Conservation (phyloP, 139 green algal species). For the Chlorella sp. region DNA sequence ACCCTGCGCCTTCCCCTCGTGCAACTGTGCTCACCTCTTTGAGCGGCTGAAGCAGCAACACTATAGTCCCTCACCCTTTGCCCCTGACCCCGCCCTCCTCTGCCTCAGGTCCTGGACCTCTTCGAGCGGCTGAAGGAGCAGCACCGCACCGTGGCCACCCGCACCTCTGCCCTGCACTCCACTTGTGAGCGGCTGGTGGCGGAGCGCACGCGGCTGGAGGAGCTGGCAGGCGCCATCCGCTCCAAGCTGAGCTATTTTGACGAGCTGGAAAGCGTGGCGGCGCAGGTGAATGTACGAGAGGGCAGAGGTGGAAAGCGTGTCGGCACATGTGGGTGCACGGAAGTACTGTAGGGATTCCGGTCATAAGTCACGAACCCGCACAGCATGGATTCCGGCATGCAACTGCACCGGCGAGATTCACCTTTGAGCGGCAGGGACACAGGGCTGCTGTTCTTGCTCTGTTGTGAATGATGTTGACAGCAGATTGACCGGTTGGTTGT, state of each 20-base stretch:
- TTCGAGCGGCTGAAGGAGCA: constrained; percentile 73
- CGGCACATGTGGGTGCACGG: not conserved
- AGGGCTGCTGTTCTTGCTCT: no score
- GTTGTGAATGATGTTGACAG: no score
- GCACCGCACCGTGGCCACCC: constrained; percentile 70
- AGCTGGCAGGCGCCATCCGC: constrained; percentile 75
- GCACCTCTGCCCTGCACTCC: constrained; percentile 61
- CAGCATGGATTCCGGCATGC: no score
- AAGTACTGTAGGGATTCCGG: no score
- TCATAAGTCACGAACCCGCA: no score
- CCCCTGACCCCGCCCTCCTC: not conserved
- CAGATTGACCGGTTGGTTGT: no score
- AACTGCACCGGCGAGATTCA: no score
- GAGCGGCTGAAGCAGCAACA: not conserved
- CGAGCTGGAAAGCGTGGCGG: constrained; percentile 88
- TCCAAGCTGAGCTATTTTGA: constrained; percentile 92
- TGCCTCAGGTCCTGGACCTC: constrained; percentile 62
- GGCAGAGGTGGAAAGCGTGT: not conserved
- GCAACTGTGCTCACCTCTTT: not conserved
- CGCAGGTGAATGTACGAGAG: constrained; percentile 45
- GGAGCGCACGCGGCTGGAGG: constrained; percentile 65
- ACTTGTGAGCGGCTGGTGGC: constrained; percentile 80
- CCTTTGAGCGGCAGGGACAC: no score
- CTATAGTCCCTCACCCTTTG: not conserved
- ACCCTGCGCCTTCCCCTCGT: no score